Conservation (phyloP, 495 filamentous ascomycete genomes). For the Hypoxylon rickii region DNA sequence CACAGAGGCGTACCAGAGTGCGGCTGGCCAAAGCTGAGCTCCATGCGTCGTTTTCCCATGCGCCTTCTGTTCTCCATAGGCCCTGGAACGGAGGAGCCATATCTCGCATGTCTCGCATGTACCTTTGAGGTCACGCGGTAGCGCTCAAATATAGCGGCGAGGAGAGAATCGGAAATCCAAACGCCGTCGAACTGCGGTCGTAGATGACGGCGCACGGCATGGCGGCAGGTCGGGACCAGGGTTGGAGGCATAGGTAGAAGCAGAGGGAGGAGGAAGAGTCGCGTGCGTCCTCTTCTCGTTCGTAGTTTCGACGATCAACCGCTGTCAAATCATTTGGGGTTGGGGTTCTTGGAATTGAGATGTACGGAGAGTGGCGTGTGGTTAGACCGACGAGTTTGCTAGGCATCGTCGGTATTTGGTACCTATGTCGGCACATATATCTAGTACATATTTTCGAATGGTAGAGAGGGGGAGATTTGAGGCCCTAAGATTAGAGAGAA, state of each 20-base stretch:
- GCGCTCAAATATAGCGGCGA: conserved; percentile 45
- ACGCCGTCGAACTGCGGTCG: conserved; percentile 39
- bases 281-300: conserved; percentile 2
- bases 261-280: conserved; percentile 1
- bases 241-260: conserved; percentile 40
- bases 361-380: too few relatives aligned
- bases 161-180: conserved; percentile 51
- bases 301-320: too few relatives aligned
- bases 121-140: conserved; percentile 41
- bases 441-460: neutral
- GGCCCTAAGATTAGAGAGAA: too few relatives aligned
- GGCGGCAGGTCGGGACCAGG: conserved; percentile 45
- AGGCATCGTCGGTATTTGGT: too few relatives aligned
- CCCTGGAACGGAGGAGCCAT: conserved; percentile 44
- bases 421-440: too few relatives aligned
- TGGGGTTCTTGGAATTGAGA: too few relatives aligned
- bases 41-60: conserved; percentile 56
- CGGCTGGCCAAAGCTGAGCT: conserved; percentile 43
- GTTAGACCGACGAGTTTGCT: too few relatives aligned
- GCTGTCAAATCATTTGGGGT: conserved; percentile 6
- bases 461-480: too few relatives aligned
- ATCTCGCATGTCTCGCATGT: conserved; percentile 23
- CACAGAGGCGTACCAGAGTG: conserved; percentile 43
- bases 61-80: conserved; percentile 58
- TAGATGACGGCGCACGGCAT: conserved; percentile 45